Base-by-base conservation (phyloP, 1,139 yeast genomes). In the Suhomyces wounanorum region DNA sequence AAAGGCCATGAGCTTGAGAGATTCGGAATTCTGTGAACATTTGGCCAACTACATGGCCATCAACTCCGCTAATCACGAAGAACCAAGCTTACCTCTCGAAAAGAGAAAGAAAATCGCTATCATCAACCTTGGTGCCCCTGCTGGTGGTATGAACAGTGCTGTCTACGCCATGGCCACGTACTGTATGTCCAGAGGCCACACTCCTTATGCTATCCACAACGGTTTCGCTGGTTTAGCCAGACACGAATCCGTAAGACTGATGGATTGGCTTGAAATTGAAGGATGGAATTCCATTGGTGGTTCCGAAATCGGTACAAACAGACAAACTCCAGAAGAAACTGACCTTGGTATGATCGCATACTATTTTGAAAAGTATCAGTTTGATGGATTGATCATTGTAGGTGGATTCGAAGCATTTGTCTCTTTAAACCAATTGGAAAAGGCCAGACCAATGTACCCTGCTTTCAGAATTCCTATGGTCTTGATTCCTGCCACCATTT, bases 391-490 rank as follows among this genome's bases (percentile, higher is more conserved):
- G 60, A 78, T 94, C 53, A 82, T 94, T 44, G 85, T 94, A 60
- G 99, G 99, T 59, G 99, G 99, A 1, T 94, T 92, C 68, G 99
- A 94, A 74, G 96, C 96, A 8, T 94, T 86, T 72, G 79, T 83
- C 18, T 85, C 97, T 4, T 79, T 94, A 59, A 83, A 89, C 60
- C 91, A 90, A 71, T 79, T 94, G 59, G 85, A 89, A 60, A 73
- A 75, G 58, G 89, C 94, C 30, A 82, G 95, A 66, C 66, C 67
- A 39, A 78, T 82, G 53, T 94, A 89, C 69, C 96, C 98, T 23
- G 86, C 95, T 17, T 89, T 94, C 77, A 83, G 92, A 65, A 90
- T 94, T 59, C 99, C 99, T 55, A 87, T 91, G 87, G 88, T 89
- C 45, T 87, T 91, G 56, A 78, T 94, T 52, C 98, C 99, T 16